Base-by-base conservation (phyloP, 768 basidiomycete species). In the Dioszegia hungarica region DNA sequence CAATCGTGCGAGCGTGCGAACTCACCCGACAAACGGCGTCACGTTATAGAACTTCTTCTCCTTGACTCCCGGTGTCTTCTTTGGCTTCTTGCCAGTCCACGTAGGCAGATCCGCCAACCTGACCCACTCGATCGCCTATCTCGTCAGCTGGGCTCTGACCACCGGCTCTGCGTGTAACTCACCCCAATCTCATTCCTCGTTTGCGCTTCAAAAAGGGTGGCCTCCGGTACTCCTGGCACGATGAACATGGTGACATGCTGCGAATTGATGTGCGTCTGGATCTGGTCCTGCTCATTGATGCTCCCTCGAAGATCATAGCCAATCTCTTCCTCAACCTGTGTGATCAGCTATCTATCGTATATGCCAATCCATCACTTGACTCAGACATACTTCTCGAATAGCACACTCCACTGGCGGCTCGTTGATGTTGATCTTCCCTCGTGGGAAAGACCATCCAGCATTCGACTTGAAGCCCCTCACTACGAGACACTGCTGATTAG, bases 161-260 rank as follows among this genome's bases (percentile, higher is more conserved):
- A 28, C 3, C 4, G 6, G 17, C 1, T 6, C 20, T 10, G n/a
- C 20, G 44, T n/a, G 19, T 27, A 10, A 62, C 50, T 74, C 85
- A 95, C 93, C 71, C 92, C 94, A 66, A 99, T 99, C 80, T 99
- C 95, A 78, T 97, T 99, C 55, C 94, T 81, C 1, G 95, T 99
- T 76, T 87, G 86, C 5, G 95, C 95, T 77, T 88, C 83, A 79
- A 99, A 99, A 2, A 81, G 80, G 61, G 85, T 92, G 67, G 88
- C 85, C 77, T 97, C 92, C 33, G 88, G 84, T 3, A 99, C 85
- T 29, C 86, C 86, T 29, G 87, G 82, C 28, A 97, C 88, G 70
- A 99, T 85, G 75, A 85, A 99, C 55, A 99, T 79, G 39, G 90
- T 89, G 56, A 98, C 87, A 62, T 82, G 84, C 77, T 98, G 94